Evolutionary conservation across 345 rosid genomes (phyloP).

Genomic region (Eucalyptus urophylla): DNA sequence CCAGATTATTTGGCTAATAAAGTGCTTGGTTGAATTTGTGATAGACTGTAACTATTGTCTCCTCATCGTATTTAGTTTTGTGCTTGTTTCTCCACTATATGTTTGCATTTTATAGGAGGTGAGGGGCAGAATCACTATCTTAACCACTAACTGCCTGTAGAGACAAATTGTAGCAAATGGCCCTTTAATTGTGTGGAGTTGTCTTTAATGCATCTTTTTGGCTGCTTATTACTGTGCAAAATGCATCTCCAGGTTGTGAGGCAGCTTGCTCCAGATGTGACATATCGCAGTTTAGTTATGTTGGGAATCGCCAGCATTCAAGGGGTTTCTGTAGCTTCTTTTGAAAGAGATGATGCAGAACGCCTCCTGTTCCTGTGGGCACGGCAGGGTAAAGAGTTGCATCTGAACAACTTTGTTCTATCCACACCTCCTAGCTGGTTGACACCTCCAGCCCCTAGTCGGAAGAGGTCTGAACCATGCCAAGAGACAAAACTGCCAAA

Average conservation of each 20-base stretch:
- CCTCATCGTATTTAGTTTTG: neutral
- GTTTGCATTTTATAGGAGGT: neutral
- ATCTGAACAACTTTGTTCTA: conserved; percentile 8
- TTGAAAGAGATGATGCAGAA: conserved; percentile 89
- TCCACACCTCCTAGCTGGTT: conserved; percentile 65
- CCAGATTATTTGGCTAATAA: neutral
- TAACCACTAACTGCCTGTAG: neutral
- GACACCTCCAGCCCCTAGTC: conserved; percentile 68
- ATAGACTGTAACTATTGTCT: neutral
- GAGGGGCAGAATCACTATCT: neutral
- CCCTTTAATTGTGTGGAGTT: neutral
- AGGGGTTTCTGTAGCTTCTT: conserved; percentile 93
- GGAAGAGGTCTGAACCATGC: conserved; percentile 50
- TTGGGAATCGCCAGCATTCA: conserved; percentile 96
- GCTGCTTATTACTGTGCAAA: neutral
- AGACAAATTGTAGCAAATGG: neutral
- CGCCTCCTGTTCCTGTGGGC: conserved; percentile 82
- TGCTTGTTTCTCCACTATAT: neutral
- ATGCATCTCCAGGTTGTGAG: conserved; percentile 50
- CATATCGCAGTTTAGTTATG: conserved; percentile 82
- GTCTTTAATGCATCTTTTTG: neutral
- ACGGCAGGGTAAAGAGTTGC: conserved; percentile 26
- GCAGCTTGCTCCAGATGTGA: conserved; percentile 90
- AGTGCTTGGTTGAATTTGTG: neutral
- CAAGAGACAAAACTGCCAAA: conserved; percentile 30